Evolutionary conservation across 129 eudicot genomes (phyloP).

Genomic region (Saposhnikovia divaricata): DNA sequence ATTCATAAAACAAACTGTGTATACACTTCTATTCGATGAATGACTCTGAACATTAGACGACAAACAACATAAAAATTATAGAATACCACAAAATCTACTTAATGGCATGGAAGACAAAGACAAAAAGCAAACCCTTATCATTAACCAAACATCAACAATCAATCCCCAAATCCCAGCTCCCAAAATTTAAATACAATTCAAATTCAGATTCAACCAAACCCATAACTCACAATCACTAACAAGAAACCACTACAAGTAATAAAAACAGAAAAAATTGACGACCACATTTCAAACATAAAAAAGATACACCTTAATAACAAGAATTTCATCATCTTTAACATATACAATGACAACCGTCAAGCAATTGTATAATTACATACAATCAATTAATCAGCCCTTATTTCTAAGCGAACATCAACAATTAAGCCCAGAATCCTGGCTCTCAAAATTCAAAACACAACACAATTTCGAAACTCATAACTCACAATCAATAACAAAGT

Average conservation of each 20-base stretch:
- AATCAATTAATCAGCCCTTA: background rate
- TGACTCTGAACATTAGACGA: background rate
- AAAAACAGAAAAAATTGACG: background rate
- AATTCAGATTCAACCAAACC: background rate
- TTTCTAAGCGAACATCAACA: background rate
- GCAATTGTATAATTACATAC: background rate
- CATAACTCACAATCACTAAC: background rate
- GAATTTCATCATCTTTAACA: background rate
- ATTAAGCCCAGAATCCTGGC: background rate
- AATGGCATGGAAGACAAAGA: background rate
- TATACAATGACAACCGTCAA: background rate
- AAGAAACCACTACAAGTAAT: background rate
- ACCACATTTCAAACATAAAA: background rate
- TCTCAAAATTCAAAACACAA: background rate
- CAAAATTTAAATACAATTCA: background rate
- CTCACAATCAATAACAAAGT: background rate
- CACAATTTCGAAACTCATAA: background rate
- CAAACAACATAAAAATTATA: background rate
- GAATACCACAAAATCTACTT: background rate
- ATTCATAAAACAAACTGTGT: background rate
- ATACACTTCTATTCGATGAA: background rate
- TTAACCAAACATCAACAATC: constrained; percentile 1
- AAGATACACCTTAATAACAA: background rate
- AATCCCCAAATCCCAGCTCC: background rate
- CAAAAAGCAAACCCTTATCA: background rate